phyloP scores from a whole-genome alignment of 2,329 filamentous ascomycete species.

The Xylariaceae sp. region DNA sequence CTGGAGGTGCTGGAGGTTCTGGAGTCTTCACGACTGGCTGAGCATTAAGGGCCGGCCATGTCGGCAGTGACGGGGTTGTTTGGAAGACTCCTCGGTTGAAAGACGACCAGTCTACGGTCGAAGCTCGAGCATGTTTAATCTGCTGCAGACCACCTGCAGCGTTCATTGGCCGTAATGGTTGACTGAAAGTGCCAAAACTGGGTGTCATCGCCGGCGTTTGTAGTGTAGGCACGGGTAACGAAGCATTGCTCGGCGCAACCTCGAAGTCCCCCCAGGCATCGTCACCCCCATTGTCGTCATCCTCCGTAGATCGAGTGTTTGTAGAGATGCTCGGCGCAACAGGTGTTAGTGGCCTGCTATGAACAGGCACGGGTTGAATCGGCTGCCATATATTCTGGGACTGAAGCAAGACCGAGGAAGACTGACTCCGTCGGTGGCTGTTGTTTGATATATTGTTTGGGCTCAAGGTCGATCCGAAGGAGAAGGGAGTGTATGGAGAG shows the following conservation, averaged over 20 bases:
- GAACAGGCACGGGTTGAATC: conserved; percentile 25
- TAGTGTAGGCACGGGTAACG: conserved; percentile 23
- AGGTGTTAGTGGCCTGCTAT: conserved; percentile 13
- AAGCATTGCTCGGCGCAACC: conserved; percentile 40
- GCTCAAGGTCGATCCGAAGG: conserved; percentile 15
- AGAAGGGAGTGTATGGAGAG: conserved; percentile 17
- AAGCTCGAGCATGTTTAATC: conserved; percentile 40
- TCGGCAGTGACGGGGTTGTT: conserved; percentile 12
- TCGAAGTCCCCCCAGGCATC: conserved; percentile 67
- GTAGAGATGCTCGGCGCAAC: conserved; percentile 8
- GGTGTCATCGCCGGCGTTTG: not conserved
- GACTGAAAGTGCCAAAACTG: not conserved
- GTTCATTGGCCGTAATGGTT: conserved; percentile 1
- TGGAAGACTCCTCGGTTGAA: conserved; percentile 45
- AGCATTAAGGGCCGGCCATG: conserved; percentile 11
- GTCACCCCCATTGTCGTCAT: conserved; percentile 51
- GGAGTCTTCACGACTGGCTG: conserved; percentile 4
- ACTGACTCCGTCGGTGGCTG: conserved; percentile 29
- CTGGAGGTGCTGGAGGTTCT: not conserved
- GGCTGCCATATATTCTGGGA: conserved; percentile 23
- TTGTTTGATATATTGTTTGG: not conserved
- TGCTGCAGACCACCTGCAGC: conserved; percentile 17
- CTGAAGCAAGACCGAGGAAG: conserved; percentile 9
- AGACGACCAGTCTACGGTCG: conserved; percentile 49
- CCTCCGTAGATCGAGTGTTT: conserved; percentile 17